Percentiles rank a stretch among this genome's conserved stretches.
Conservation (phyloP, 169 alveolate genomes). For the Theileria annulata region DNA sequence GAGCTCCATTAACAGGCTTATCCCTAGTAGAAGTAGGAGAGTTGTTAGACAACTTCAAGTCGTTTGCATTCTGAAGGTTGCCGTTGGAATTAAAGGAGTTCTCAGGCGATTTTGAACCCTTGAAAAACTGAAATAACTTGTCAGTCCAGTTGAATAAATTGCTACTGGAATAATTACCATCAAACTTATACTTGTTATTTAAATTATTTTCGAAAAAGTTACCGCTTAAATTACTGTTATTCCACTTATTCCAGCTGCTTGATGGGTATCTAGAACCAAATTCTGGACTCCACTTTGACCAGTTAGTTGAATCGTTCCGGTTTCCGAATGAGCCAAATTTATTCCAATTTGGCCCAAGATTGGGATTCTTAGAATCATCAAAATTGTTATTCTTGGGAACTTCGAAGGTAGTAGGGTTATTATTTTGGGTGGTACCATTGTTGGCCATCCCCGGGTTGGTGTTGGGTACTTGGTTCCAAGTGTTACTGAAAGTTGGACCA, state of each 20-base stretch:
- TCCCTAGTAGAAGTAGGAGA: not conserved
- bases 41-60: not conserved
- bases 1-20: not conserved
- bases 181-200: slow-evolving; percentile 8
- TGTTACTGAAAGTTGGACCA: not conserved
- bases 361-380: not conserved
- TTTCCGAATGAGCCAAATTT: not conserved
- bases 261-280: not conserved
- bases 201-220: not conserved
- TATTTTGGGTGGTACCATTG: not conserved
- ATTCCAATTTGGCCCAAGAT: not conserved
- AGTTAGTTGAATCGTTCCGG: not conserved
- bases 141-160: slow-evolving; percentile 2
- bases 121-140: slow-evolving; percentile 1
- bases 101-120: slow-evolving; percentile 7
- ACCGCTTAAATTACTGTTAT: not conserved
- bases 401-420: not conserved
- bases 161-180: not conserved
- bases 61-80: not conserved
- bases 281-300: slow-evolving; percentile 3
- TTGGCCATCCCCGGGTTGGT: not conserved
- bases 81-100: not conserved
- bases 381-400: not conserved
- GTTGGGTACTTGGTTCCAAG: not conserved
- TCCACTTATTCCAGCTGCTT: not conserved